Evolutionary conservation across 2,329 filamentous ascomycete species (phyloP).

Genomic region (Fusarium hostae): DNA sequence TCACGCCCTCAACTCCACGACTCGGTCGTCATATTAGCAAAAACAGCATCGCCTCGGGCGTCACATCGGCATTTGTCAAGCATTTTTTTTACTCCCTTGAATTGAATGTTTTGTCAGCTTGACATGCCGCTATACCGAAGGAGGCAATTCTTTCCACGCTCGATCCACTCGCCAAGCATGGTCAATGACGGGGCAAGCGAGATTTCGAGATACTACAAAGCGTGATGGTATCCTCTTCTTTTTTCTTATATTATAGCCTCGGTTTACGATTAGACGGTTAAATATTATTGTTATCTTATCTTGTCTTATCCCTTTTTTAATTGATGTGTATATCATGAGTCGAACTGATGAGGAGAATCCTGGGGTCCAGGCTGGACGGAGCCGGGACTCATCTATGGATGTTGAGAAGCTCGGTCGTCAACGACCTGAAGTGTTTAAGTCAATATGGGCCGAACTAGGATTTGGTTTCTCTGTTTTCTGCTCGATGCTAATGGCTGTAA

Average conservation of each 20-base stretch:
- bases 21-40: conserved; percentile 16
- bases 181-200: conserved; percentile 21
- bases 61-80: conserved; percentile 5
- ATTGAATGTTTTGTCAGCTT: conserved; percentile 25
- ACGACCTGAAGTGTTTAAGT: conserved; percentile 39
- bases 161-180: conserved; percentile 21
- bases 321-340: conserved; percentile 6
- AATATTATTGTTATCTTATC: not conserved
- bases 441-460: conserved; percentile 39
- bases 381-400: conserved; percentile 24
- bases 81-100: not conserved
- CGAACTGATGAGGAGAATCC: conserved; percentile 29
- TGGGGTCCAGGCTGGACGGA: not conserved
- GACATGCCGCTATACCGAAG: conserved; percentile 20
- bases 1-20: conserved; percentile 24
- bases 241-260: not conserved
- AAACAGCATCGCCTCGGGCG: conserved; percentile 9
- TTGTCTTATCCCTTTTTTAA: not conserved
- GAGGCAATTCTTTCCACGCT: conserved; percentile 8
- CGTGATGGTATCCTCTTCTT: conserved; percentile 11
- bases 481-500: conserved; percentile 43
- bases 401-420: conserved; percentile 44
- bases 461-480: conserved; percentile 40
- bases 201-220: conserved; percentile 20
- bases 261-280: not conserved